These are phyloP conservation scores for Nemania serpens DNA, from an alignment of 2,329 filamentous ascomycete genomes.

Conservation along the genomic window DNA sequence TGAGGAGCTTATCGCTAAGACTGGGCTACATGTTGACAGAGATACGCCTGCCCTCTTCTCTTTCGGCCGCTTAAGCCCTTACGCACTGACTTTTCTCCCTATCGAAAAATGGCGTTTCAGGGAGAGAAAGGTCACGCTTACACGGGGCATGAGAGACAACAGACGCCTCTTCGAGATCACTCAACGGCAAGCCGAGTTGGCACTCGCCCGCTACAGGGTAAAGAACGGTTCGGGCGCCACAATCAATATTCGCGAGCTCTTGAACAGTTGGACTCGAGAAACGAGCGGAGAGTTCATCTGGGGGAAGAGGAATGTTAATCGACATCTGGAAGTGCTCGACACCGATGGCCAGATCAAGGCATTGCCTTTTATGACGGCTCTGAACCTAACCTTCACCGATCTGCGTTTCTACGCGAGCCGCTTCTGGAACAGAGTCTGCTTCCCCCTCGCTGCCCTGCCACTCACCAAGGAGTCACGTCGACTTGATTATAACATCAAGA, in stretches of 20 bases:
- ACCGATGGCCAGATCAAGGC: background rate
- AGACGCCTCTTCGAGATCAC: conserved; percentile 1
- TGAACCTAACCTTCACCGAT: conserved; percentile 6
- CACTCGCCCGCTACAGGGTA: background rate
- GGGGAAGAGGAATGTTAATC: conserved; percentile 1
- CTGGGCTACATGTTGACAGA: conserved; percentile 1
- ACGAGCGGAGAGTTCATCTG: conserved; percentile 9
- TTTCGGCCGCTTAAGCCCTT: conserved; percentile 7
- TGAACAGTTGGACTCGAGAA: conserved; percentile 3
- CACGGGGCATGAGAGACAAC: conserved; percentile 4
- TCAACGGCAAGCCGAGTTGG: background rate
- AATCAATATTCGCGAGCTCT: conserved; percentile 8
- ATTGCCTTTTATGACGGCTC: conserved; percentile 4
- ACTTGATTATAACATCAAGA: conserved; percentile 2
- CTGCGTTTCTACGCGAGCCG: conserved; percentile 5
- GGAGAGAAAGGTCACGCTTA: conserved; percentile 5
- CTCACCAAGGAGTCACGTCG: conserved; percentile 5
- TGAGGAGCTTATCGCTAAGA: conserved; percentile 2
- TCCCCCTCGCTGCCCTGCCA: background rate
- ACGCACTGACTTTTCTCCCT: conserved; percentile 5
- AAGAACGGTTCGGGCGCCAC: conserved; percentile 3
- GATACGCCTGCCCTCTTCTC: conserved; percentile 6
- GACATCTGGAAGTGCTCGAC: conserved; percentile 5
- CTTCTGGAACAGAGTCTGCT: conserved; percentile 6
- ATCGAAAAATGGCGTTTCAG: conserved; percentile 8